These are phyloP conservation scores for Candolleomyces efflorescens DNA, from an alignment of 768 basidiomycete genomes.

Conservation along the genomic window DNA sequence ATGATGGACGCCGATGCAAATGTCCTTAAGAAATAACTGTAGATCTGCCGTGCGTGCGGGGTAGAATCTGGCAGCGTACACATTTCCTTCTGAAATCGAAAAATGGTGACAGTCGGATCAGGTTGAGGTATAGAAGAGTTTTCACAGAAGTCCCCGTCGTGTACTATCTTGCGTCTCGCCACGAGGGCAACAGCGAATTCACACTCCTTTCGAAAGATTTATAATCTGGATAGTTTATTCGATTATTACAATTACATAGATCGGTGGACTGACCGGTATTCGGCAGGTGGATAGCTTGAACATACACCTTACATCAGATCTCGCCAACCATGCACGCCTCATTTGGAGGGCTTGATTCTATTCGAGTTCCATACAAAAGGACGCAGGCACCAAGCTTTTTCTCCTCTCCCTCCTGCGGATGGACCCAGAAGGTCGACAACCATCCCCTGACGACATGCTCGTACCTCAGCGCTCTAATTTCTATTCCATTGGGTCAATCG, in stretches of 20 bases:
- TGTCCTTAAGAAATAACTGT: background rate
- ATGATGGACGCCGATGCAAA: background rate
- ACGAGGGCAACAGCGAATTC: background rate
- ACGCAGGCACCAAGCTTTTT: background rate
- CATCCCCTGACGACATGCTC: constrained; percentile 3
- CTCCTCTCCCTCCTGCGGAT: constrained; percentile 1
- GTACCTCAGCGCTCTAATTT: background rate
- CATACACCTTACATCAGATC: constrained; percentile 12
- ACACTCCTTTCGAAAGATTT: background rate
- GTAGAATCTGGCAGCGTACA: background rate
- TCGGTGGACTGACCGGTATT: constrained; percentile 6
- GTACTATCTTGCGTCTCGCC: background rate
- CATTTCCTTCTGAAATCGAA: background rate
- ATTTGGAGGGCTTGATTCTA: constrained; percentile 6
- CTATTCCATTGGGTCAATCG: background rate
- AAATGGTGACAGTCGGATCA: background rate
- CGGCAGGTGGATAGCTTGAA: constrained; percentile 10
- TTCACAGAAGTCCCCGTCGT: background rate
- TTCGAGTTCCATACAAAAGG: constrained; percentile 10
- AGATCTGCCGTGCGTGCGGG: background rate
- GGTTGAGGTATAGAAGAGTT: background rate
- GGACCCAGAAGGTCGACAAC: background rate
- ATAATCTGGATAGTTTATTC: background rate
- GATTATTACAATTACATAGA: constrained; percentile 4
- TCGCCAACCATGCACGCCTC: constrained; percentile 1